phyloP scores from a whole-genome alignment of 306 rosid genomes.

The Cucurbita argyrosperma region DNA sequence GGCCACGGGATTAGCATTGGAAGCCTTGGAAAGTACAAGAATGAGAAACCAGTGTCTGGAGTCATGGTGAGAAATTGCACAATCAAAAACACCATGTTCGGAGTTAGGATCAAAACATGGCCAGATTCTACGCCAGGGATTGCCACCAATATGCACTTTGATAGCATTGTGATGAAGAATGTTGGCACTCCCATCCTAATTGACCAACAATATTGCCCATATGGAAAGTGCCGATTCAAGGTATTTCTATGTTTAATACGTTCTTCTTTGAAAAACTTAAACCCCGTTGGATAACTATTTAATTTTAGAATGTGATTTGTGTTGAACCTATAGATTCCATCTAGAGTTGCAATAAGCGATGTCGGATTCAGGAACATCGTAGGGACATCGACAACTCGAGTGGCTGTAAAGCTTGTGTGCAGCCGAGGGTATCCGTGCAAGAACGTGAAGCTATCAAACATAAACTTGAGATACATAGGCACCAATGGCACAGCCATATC shows the following conservation, averaged over 20 bases:
- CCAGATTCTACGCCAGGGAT: not conserved
- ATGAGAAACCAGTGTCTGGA: slow-evolving; percentile 8
- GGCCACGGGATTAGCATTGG: slow-evolving; percentile 44
- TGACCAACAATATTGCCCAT: slow-evolving; percentile 11
- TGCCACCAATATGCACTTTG: slow-evolving; percentile 12
- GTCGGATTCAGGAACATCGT: slow-evolving; percentile 20
- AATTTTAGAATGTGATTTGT: too few relatives aligned
- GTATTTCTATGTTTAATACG: not conserved
- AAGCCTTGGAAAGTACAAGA: slow-evolving; percentile 15
- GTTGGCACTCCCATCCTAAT: slow-evolving; percentile 10
- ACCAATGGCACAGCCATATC: slow-evolving; percentile 7
- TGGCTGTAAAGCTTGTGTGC: slow-evolving; percentile 23
- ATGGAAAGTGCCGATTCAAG: not conserved
- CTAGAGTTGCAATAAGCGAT: slow-evolving; percentile 21
- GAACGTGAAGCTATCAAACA: slow-evolving; percentile 14
- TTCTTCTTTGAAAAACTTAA: too few relatives aligned
- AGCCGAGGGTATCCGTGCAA: slow-evolving; percentile 21
- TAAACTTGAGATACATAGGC: slow-evolving; percentile 15
- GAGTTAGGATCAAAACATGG: slow-evolving; percentile 16
- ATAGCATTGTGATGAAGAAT: slow-evolving; percentile 5
- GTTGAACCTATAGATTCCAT: slow-evolving; percentile 9
- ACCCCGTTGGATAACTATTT: too few relatives aligned
- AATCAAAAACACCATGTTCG: slow-evolving; percentile 2
- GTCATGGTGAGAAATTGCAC: slow-evolving; percentile 3
- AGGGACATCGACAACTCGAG: slow-evolving; percentile 19